Evolutionary conservation across 2,329 filamentous ascomycete genomes (phyloP).

Genomic region (Claviceps arundinis): DNA sequence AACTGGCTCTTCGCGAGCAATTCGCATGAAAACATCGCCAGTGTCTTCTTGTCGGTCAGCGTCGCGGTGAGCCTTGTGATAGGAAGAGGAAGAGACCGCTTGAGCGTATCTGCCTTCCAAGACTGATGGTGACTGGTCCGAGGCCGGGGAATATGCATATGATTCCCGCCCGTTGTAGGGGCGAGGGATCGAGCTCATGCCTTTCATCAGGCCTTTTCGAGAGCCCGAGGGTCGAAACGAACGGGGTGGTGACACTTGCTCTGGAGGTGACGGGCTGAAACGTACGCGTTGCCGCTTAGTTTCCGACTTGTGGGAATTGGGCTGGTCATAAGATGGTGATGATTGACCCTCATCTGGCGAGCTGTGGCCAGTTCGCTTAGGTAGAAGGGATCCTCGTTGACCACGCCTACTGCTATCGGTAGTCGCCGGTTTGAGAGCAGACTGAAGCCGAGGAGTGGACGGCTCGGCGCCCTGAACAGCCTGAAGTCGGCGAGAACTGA

Average conservation of each 20-base stretch:
- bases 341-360: conserved; percentile 35
- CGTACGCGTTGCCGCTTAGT: conserved; percentile 18
- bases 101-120: conserved; percentile 28
- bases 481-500: conserved; percentile 21
- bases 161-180: conserved; percentile 32
- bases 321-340: conserved; percentile 27
- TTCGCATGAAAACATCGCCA: conserved; percentile 45
- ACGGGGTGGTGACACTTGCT: conserved; percentile 40
- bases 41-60: conserved; percentile 31
- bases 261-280: conserved; percentile 18
- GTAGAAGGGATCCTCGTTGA: conserved; percentile 34
- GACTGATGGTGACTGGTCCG: conserved; percentile 36
- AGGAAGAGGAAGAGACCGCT: neutral
- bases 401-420: conserved; percentile 17
- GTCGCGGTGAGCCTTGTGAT: neutral
- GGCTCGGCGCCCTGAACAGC: conserved; percentile 12
- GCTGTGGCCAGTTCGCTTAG: conserved; percentile 26
- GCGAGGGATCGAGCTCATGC: conserved; percentile 35
- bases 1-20: conserved; percentile 39
- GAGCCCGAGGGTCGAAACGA: conserved; percentile 43
- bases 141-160: conserved; percentile 25
- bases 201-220: conserved; percentile 38
- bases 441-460: conserved; percentile 5
- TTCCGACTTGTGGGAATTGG: conserved; percentile 36
- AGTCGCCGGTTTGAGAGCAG: conserved; percentile 11